Percentiles rank a stretch among this genome's conserved stretches.
These are phyloP conservation scores for Globisporangium cylindrosporum DNA, from an alignment of 352 stramenopile species.

Conservation along the genomic window DNA sequence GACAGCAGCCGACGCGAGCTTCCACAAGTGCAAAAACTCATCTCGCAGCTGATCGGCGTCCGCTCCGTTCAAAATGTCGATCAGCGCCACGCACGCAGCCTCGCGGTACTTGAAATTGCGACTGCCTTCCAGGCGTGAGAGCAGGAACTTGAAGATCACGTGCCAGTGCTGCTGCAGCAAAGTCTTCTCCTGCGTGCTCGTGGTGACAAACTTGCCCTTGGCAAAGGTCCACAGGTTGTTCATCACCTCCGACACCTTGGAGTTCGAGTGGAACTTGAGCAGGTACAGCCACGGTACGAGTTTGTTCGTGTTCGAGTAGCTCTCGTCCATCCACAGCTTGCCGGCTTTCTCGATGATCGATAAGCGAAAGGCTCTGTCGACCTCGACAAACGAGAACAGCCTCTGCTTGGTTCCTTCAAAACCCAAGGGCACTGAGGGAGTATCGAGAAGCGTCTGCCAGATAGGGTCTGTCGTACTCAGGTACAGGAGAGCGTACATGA, in stretches of 20 bases:
- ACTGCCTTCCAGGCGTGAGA: slow-evolving; percentile 55
- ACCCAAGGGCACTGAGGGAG: neutral
- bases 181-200: slow-evolving; percentile 40
- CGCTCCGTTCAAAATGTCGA: slow-evolving; percentile 63
- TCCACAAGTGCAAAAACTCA: slow-evolving; percentile 66
- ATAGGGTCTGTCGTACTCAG: slow-evolving; percentile 74
- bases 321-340: slow-evolving; percentile 51
- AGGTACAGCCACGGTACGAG: slow-evolving; percentile 74
- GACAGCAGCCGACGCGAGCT: slow-evolving; percentile 58
- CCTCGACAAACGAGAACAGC: slow-evolving; percentile 45
- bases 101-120: slow-evolving; percentile 84
- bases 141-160: slow-evolving; percentile 51
- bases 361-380: slow-evolving; percentile 43
- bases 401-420: neutral
- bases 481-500: slow-evolving; percentile 83
- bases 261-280: slow-evolving; percentile 73
- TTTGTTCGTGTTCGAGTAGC: slow-evolving; percentile 48
- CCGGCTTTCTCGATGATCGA: slow-evolving; percentile 53
- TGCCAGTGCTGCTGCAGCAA: slow-evolving; percentile 53
- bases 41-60: slow-evolving; percentile 39
- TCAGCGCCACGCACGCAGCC: slow-evolving; percentile 55
- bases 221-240: slow-evolving; percentile 65
- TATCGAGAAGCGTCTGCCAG: slow-evolving; percentile 39
- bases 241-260: slow-evolving; percentile 65
- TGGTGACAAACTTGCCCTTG: slow-evolving; percentile 31